Evolutionary conservation across 352 stramenopile genomes (phyloP).

Genomic region (Pythium biforme): DNA sequence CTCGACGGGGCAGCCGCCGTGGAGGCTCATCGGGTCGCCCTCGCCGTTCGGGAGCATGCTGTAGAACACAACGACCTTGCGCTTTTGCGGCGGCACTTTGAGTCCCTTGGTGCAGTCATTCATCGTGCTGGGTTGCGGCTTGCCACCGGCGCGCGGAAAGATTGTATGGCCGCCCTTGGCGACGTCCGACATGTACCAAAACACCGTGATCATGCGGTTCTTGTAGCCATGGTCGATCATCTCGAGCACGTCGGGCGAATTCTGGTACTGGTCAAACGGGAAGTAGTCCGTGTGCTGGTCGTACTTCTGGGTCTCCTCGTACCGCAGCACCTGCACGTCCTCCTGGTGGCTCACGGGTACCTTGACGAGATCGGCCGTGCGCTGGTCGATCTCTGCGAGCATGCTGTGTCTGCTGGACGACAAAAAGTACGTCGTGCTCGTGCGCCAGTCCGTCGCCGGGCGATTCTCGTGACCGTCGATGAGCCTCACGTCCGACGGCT

Average conservation of each 20-base stretch:
- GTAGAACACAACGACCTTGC: slow-evolving; percentile 82
- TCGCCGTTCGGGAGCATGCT: slow-evolving; percentile 73
- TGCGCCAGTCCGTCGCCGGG: slow-evolving; percentile 67
- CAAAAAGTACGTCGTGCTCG: slow-evolving; percentile 77
- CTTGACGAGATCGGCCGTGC: slow-evolving; percentile 63
- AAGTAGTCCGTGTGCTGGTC: slow-evolving; percentile 81
- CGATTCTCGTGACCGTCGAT: slow-evolving; percentile 66
- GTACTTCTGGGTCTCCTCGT: slow-evolving; percentile 78
- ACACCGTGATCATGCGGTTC: slow-evolving; percentile 86
- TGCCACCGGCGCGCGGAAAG: slow-evolving; percentile 56
- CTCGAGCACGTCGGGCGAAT: slow-evolving; percentile 48
- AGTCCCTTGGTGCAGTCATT: slow-evolving; percentile 63
- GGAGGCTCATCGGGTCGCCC: slow-evolving; percentile 59
- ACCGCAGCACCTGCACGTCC: slow-evolving; percentile 71
- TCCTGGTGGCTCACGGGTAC: slow-evolving; percentile 66
- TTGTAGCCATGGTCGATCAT: slow-evolving; percentile 69
- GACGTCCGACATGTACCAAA: slow-evolving; percentile 88
- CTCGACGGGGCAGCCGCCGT: slow-evolving; percentile 67
- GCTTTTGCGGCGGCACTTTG: slow-evolving; percentile 63
- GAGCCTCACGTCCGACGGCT: slow-evolving; percentile 57
- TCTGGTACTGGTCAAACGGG: slow-evolving; percentile 39
- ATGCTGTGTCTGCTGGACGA: slow-evolving; percentile 41
- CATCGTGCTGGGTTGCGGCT: slow-evolving; percentile 41
- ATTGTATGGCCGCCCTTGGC: slow-evolving; percentile 67
- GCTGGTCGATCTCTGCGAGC: slow-evolving; percentile 58